Conservation (phyloP, 108 stramenopile species). For the Nitzschia sp. region DNA sequence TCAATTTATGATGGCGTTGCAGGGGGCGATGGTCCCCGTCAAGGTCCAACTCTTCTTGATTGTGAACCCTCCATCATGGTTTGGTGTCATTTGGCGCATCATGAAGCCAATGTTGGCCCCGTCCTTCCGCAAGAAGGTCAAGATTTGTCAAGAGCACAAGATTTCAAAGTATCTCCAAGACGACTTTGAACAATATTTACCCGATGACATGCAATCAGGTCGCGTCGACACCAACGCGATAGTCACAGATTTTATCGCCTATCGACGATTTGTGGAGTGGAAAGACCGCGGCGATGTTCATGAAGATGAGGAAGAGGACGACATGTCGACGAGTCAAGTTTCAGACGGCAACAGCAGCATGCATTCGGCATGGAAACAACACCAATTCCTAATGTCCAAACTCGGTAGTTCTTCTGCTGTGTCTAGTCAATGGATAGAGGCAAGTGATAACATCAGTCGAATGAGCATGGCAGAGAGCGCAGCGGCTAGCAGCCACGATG, state of each 20-base stretch:
- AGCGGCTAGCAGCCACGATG: neutral
- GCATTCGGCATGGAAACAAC: neutral
- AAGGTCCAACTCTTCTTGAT: constrained; percentile 47
- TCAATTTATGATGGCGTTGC: constrained; percentile 53
- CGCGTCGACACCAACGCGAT: constrained; percentile 25
- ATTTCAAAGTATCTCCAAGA: constrained; percentile 26
- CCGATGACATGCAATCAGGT: constrained; percentile 43
- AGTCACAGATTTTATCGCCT: constrained; percentile 39
- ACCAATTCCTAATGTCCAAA: neutral
- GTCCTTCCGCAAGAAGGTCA: constrained; percentile 49
- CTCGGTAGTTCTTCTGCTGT: neutral
- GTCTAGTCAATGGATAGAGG: too few relatives aligned
- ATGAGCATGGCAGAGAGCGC: neutral
- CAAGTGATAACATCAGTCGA: too few relatives aligned
- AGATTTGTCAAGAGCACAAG: constrained; percentile 27
- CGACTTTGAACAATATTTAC: constrained; percentile 34
- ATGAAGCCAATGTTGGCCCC: constrained; percentile 48
- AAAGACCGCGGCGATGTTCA: neutral
- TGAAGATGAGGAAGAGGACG: neutral
- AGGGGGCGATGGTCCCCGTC: constrained; percentile 41
- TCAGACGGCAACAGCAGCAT: neutral
- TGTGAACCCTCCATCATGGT: constrained; percentile 60
- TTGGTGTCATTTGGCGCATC: constrained; percentile 44
- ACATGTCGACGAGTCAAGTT: neutral
- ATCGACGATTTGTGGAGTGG: constrained; percentile 16